Conservation (phyloP, 345 rosid genomes). For the Durio zibethinus region DNA sequence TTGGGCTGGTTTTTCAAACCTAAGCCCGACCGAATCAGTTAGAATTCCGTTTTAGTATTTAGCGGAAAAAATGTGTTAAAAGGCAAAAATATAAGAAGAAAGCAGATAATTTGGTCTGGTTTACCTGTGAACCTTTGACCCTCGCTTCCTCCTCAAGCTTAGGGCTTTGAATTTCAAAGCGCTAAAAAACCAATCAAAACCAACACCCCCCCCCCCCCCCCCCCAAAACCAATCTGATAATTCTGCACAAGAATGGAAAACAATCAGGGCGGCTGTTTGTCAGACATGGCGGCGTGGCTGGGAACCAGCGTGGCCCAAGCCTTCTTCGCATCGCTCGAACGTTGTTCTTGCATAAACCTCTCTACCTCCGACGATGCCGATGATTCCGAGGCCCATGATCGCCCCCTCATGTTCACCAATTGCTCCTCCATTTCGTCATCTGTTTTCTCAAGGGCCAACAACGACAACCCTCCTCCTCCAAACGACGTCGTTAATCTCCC, state of each 20-base stretch:
- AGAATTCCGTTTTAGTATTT: neutral
- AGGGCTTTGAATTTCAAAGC: constrained; percentile 1
- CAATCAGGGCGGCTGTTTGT: constrained; percentile 26
- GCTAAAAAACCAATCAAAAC: no score
- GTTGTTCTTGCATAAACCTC: constrained; percentile 48
- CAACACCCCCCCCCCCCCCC: neutral
- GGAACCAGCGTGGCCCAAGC: constrained; percentile 49
- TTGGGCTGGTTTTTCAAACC: neutral
- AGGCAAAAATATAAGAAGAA: neutral
- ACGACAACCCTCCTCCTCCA: neutral
- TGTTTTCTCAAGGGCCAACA: neutral
- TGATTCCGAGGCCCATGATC: constrained; percentile 40
- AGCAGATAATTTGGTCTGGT: neutral
- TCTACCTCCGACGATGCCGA: constrained; percentile 44
- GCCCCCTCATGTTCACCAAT: constrained; percentile 36
- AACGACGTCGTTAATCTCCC: constrained; percentile 30
- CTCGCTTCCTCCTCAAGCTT: neutral
- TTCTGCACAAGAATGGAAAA: constrained; percentile 21
- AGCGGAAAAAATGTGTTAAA: neutral
- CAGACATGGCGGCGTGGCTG: constrained; percentile 42
- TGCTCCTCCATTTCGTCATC: constrained; percentile 22
- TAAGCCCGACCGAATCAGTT: neutral
- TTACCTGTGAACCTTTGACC: neutral
- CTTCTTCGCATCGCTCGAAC: constrained; percentile 49
- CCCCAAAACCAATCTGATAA: neutral